Evolutionary conservation across 75 land plant species (phyloP), one percentile per base, ranked within the genome.

Genomic region (Pseudotsuga menziesii): DNA sequence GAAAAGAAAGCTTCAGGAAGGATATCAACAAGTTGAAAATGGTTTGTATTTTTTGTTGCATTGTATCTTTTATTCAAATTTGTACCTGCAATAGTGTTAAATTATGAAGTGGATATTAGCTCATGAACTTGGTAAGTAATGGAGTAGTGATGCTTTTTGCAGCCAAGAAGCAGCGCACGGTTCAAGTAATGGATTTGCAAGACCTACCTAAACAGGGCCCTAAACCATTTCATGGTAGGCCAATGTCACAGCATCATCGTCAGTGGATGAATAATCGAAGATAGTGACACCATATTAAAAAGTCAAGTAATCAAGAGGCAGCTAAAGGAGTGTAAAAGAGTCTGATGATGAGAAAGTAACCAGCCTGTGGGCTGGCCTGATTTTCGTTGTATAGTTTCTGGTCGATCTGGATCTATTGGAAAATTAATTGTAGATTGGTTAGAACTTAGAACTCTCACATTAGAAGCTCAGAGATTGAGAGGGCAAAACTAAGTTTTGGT

Each of bases 151-250:
- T 61, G 19, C 25, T 60, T 59, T 35, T 25, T 76, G 76, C 92
- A 95, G 96, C 98, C 48, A 95, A 95, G 86, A 93, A 78, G 86
- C 93, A 95, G 73, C 71, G 96, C 54, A 93, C 95, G 11, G 89
- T 93, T 61, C 96, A 95, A 80, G 90, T 93, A 15, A 82, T 93
- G 90, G 94, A 91, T 23, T 78, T 91, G 66, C 82, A 81, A 57
- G 90, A 90, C 71, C 85, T 93, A 44, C 96, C 98, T 14, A 93
- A 88, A 79, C 90, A 84, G 32, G 82, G 82, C 0, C 14, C 39
- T 29, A 36, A 17, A 26, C 58, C 75, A 26, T 54, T 15, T 26
- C 35, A 73, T 73, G 75, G 75, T 26, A 73, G 44, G 14, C 75
- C 75, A 26, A 58, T 52, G 57, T 48, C 35, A 15, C 75, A 73